phyloP scores from a whole-genome alignment of 192 early-diverging fungal species.

The Paraglomus occultum region DNA sequence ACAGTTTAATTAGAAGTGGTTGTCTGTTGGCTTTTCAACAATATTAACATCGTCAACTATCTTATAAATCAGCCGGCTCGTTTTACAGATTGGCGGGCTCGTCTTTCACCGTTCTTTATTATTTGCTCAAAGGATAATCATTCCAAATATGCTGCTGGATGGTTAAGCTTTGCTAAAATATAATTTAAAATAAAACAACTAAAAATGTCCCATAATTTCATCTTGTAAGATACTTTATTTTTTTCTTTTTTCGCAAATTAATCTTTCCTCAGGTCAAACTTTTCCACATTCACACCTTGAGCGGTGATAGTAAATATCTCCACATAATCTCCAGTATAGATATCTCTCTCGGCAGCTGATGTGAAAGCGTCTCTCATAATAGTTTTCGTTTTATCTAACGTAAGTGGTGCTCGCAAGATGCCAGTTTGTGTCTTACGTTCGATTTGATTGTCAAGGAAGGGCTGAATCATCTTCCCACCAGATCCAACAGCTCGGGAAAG shows the following conservation, averaged over 20 bases:
- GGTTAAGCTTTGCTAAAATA: too few species aligned
- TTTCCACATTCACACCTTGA: slow-evolving; percentile 72
- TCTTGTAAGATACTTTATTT: background rate
- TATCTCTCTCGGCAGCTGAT: slow-evolving; percentile 96
- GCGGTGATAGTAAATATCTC: slow-evolving; percentile 87
- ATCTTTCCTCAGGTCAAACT: slow-evolving; percentile 86
- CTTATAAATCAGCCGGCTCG: too few species aligned
- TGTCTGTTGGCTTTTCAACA: too few species aligned
- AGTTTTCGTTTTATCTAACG: slow-evolving; percentile 63
- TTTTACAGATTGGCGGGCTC: too few species aligned
- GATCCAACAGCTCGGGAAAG: slow-evolving; percentile 76
- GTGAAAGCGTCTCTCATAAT: slow-evolving; percentile 96
- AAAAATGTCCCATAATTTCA: too few species aligned
- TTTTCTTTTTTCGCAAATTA: slow-evolving; percentile 41
- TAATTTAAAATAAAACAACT: too few species aligned
- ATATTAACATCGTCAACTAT: too few species aligned
- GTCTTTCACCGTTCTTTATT: too few species aligned
- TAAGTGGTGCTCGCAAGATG: slow-evolving; percentile 36
- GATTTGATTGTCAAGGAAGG: slow-evolving; percentile 97
- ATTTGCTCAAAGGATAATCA: too few species aligned
- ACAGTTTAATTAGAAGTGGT: too few species aligned
- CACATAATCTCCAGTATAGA: slow-evolving; percentile 95
- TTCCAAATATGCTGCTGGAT: too few species aligned
- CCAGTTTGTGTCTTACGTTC: slow-evolving; percentile 67
- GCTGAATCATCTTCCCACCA: slow-evolving; percentile 88